Evolutionary conservation across 2,329 filamentous ascomycete species (phyloP), one percentile per base, ranked within the genome.

Genomic region (Aureobasidium sp.): DNA sequence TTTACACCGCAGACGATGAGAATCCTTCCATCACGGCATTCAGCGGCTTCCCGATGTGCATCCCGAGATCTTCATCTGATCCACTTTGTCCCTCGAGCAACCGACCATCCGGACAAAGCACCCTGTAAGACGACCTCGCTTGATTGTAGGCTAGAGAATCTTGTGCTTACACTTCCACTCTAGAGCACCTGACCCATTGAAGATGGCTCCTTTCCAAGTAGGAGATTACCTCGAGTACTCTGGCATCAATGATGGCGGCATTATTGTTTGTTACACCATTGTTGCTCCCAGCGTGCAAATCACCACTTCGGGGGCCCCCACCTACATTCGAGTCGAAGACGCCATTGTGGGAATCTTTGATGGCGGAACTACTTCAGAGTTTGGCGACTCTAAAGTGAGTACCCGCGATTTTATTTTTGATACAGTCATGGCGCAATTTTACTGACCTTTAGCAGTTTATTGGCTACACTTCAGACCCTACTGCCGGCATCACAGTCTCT

Each of bases 31-130:
- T 81, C 62, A 75, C 73, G 2, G 37, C 47, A 25, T 62, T 55
- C 42, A 55, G 76, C 14, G 80, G 80, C 0, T 81, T 81, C 56
- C 80, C 79, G 1, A 81, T 82, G 79, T 82, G 79, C 62, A 76
- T 82, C 20, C 79, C 78, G 0, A 72, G 80, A 17, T 76, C 74
- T 25, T 62, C 69, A 27, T 68, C 67, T 37, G 73, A 77, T 45
- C 55, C 67, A 0, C 68, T 71, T 17, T 79, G 77, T 63, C 74
- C 74, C 8, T 48, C 63, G 12, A 71, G 70, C 14, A 78, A 78
- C 62, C 72, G 68, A 58, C 70, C 67, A 56, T 69, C 64, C 62
- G 75, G 67, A 25, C 70, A 65, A 64, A 70, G 62, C 7, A 64
- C 59, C 17, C 71, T 76, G 58, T 64, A 55, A 57, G 45, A 9